Conservation (phyloP, 176 grass and related monocot genomes). For the Phoenix dactylifera region DNA sequence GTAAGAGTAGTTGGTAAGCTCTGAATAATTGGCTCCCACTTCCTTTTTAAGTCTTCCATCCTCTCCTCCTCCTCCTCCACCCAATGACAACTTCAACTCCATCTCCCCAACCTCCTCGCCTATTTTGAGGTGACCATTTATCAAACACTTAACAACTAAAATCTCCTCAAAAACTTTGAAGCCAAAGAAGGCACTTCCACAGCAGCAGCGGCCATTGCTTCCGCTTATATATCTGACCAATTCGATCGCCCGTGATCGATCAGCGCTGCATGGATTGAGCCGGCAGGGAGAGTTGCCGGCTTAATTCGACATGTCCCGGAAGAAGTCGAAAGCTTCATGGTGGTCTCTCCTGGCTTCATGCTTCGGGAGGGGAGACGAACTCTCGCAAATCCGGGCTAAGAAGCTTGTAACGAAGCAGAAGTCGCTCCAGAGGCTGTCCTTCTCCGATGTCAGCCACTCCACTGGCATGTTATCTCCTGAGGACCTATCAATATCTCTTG, state of each 20-base stretch:
- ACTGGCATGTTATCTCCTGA: conserved; percentile 67
- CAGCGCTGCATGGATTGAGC: background rate
- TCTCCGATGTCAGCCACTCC: conserved; percentile 59
- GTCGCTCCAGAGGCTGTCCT: conserved; percentile 40
- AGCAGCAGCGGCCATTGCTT: too few species aligned
- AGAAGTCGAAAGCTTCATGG: conserved; percentile 29
- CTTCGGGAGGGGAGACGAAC: conserved; percentile 23
- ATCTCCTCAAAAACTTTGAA: too few species aligned
- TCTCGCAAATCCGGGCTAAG: conserved; percentile 13
- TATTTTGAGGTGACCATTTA: background rate
- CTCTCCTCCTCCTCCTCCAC: background rate
- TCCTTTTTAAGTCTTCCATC: background rate
- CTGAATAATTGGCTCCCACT: conserved; percentile 1
- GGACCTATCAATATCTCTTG: conserved; percentile 81
- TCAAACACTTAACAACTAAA: too few species aligned
- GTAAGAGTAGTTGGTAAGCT: conserved; percentile 7
- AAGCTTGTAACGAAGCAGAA: conserved; percentile 12
- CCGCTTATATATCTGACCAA: too few species aligned
- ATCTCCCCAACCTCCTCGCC: background rate
- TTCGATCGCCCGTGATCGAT: background rate
- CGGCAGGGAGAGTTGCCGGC: background rate
- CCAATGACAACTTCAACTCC: background rate
- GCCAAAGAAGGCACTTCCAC: too few species aligned
- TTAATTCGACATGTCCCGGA: conserved; percentile 5
- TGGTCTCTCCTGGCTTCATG: conserved; percentile 50